Conservation (phyloP, 2,329 filamentous ascomycete genomes). For the Phialocephala subalpina region DNA sequence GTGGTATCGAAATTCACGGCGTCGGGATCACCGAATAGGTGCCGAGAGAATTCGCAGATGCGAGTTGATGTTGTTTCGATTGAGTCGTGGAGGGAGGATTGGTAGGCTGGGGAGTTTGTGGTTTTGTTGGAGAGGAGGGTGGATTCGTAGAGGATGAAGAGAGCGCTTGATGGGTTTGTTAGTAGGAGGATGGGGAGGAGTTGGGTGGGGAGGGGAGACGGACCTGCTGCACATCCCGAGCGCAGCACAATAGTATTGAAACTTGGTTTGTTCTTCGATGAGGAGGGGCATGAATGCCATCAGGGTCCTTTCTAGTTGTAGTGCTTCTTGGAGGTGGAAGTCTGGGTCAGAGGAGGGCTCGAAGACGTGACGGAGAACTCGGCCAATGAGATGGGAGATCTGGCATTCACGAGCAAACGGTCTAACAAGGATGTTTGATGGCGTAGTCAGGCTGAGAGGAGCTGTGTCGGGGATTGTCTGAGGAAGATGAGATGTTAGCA, state of each 20-base stretch:
- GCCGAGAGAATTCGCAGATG: constrained; percentile 1
- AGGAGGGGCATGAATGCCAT: constrained; percentile 19
- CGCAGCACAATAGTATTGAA: constrained; percentile 18
- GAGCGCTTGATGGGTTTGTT: neutral
- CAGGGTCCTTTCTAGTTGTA: constrained; percentile 22
- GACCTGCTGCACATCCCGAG: constrained; percentile 24
- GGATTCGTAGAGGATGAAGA: constrained; percentile 4
- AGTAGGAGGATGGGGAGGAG: neutral
- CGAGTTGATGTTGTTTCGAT: neutral
- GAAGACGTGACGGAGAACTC: constrained; percentile 20
- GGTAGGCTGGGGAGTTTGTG: neutral
- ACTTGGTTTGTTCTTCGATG: constrained; percentile 9
- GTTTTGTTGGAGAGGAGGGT: neutral
- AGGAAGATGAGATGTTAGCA: neutral
- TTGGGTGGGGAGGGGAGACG: neutral
- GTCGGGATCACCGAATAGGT: constrained; percentile 6
- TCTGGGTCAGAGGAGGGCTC: constrained; percentile 14
- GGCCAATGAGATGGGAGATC: constrained; percentile 21
- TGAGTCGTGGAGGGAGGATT: neutral
- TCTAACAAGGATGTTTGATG: constrained; percentile 16
- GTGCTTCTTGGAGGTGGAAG: constrained; percentile 16
- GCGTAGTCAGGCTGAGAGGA: constrained; percentile 4
- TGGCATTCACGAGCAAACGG: constrained; percentile 26
- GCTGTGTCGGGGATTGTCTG: neutral
- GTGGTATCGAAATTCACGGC: neutral